Evolutionary conservation across 1,139 yeast species (phyloP).

Genomic region (Debaryomyces udenii): DNA sequence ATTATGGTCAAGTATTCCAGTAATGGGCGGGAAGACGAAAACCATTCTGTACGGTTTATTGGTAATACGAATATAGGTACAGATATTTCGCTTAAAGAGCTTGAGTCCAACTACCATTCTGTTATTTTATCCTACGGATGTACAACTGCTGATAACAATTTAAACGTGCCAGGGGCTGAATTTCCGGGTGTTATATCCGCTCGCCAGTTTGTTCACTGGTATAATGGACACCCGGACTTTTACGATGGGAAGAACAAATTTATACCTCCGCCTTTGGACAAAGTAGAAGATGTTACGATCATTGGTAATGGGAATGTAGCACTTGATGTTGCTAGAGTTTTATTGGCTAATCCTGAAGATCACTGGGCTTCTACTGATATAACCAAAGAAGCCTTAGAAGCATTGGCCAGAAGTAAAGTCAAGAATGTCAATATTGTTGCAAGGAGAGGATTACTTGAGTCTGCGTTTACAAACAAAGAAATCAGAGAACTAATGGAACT

Average conservation of each 20-base stretch:
- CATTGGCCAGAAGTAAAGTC: slow-evolving; percentile 55
- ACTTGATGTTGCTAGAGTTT: slow-evolving; percentile 80
- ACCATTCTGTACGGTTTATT: slow-evolving; percentile 57
- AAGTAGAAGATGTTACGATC: slow-evolving; percentile 68
- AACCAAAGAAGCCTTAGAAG: slow-evolving; percentile 58
- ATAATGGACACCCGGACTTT: slow-evolving; percentile 80
- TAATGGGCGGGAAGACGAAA: slow-evolving; percentile 10
- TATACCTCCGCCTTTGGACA: slow-evolving; percentile 55
- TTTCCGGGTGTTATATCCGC: slow-evolving; percentile 77
- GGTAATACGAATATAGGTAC: slow-evolving; percentile 75
- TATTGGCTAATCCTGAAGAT: slow-evolving; percentile 57
- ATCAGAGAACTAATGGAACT: slow-evolving; percentile 79
- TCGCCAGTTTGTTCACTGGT: slow-evolving; percentile 92
- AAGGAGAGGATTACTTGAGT: slow-evolving; percentile 78
- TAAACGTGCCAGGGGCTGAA: slow-evolving; percentile 64
- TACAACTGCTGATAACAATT: slow-evolving; percentile 54
- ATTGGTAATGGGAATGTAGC: slow-evolving; percentile 99
- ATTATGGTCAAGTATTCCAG: slow-evolving; percentile 44
- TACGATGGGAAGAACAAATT: slow-evolving; percentile 35
- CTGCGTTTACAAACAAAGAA: slow-evolving; percentile 93
- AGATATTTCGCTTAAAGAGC: slow-evolving; percentile 52
- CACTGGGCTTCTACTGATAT: slow-evolving; percentile 80
- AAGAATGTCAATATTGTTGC: slow-evolving; percentile 74
- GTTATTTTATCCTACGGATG: slow-evolving; percentile 87
- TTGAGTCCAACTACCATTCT: slow-evolving; percentile 65